Conservation (phyloP, 768 basidiomycete species). For the Macrolepiota dolichaula region DNA sequence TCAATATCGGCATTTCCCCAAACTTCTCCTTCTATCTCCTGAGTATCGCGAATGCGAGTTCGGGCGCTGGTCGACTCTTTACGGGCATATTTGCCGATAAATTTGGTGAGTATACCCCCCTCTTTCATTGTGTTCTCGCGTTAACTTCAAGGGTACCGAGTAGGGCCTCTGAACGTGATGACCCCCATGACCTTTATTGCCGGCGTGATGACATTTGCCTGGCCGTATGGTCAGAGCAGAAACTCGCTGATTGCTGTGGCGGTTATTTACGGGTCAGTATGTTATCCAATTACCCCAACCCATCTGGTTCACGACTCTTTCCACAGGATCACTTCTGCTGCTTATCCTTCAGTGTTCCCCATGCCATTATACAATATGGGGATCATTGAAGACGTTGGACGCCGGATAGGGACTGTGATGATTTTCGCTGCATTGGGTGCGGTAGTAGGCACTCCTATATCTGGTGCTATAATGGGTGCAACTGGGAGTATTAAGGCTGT, state of each 20-base stretch:
- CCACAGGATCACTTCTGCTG: constrained; percentile 48
- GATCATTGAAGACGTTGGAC: constrained; percentile 49
- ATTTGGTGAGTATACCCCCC: constrained; percentile 32
- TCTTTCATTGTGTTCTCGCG: neutral
- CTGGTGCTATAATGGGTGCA: constrained; percentile 49
- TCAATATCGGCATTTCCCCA: constrained; percentile 38
- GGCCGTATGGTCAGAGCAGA: constrained; percentile 53
- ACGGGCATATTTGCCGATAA: constrained; percentile 49
- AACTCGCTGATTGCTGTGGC: constrained; percentile 42
- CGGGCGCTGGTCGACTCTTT: constrained; percentile 49
- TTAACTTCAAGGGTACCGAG: neutral
- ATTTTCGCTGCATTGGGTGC: constrained; percentile 52
- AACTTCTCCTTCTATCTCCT: constrained; percentile 57
- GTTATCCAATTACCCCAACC: constrained; percentile 12
- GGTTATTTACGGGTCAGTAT: constrained; percentile 58
- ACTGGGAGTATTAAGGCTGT: constrained; percentile 43
- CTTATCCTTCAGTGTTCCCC: constrained; percentile 44
- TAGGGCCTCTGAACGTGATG: constrained; percentile 59
- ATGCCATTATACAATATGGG: constrained; percentile 50
- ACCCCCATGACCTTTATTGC: constrained; percentile 47
- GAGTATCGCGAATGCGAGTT: constrained; percentile 59
- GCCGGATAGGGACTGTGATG: constrained; percentile 53
- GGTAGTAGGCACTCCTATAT: constrained; percentile 59
- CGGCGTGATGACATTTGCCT: constrained; percentile 50
- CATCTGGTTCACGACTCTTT: neutral